These are phyloP conservation scores for Escovopsis sp. DNA, from an alignment of 2,329 filamentous ascomycete species.

Conservation along the genomic window DNA sequence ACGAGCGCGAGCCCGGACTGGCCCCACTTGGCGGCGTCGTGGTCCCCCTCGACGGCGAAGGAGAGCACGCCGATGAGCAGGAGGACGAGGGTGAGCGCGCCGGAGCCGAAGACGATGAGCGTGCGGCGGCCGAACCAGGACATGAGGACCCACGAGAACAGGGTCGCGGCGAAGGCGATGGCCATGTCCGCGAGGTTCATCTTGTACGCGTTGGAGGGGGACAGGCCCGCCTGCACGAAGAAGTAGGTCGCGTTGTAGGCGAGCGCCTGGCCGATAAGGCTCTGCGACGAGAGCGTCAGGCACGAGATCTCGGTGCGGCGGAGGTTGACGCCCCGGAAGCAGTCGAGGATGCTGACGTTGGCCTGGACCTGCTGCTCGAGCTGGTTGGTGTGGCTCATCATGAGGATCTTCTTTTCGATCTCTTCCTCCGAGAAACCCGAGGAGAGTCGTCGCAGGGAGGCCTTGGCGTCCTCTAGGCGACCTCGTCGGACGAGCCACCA, in stretches of 20 bases:
- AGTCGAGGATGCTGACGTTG: slow-evolving; percentile 18
- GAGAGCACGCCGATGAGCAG: slow-evolving; percentile 5
- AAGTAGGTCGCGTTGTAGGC: slow-evolving; percentile 27
- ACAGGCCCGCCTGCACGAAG: slow-evolving; percentile 21
- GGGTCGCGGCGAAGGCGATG: slow-evolving; percentile 14
- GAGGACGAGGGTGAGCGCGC: slow-evolving; percentile 3
- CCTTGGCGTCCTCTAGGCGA: slow-evolving; percentile 14
- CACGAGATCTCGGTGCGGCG: slow-evolving; percentile 22
- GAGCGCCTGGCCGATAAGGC: slow-evolving; percentile 20
- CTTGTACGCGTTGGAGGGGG: slow-evolving; percentile 12
- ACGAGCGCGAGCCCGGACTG: slow-evolving; percentile 8
- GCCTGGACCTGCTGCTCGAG: slow-evolving; percentile 9
- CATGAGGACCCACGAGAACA: slow-evolving; percentile 5
- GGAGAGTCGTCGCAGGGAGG: slow-evolving; percentile 3
- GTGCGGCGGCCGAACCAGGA: slow-evolving; percentile 5
- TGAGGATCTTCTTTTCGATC: slow-evolving; percentile 4
- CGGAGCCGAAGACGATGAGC: slow-evolving; percentile 2
- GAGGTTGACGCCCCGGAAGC: slow-evolving; percentile 23
- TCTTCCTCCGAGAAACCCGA: slow-evolving; percentile 3
- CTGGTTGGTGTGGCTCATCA: slow-evolving; percentile 2
- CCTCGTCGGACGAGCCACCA: slow-evolving; percentile 25
- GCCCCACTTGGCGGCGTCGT: slow-evolving; percentile 4
- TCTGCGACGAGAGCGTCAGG: slow-evolving; percentile 20
- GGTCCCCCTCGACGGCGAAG: slow-evolving; percentile 1
- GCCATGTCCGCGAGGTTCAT: slow-evolving; percentile 24